These are phyloP conservation scores for Microcera coccophila DNA, from an alignment of 2,329 filamentous ascomycete genomes.

Conservation along the genomic window DNA sequence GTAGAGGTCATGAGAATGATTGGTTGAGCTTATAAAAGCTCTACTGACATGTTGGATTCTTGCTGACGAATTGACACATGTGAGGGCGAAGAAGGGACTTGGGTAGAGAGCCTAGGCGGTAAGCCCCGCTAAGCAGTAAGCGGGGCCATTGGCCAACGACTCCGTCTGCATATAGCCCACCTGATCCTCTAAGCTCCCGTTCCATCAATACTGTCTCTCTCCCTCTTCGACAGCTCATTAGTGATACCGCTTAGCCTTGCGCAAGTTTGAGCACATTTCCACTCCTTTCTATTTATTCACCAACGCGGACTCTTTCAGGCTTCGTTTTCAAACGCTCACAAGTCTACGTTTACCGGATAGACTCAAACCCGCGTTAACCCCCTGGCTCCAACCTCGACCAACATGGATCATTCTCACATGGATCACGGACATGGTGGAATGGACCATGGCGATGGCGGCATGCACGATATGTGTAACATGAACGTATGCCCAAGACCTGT, in stretches of 20 bases:
- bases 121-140: too few species aligned
- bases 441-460: slow-evolving; percentile 58
- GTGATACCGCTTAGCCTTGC: slow-evolving; percentile 21
- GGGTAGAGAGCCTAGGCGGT: too few species aligned
- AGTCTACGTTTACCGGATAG: neutral
- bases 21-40: too few species aligned
- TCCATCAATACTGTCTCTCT: too few species aligned
- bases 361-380: neutral
- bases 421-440: slow-evolving; percentile 44
- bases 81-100: too few species aligned
- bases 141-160: too few species aligned
- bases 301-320: neutral
- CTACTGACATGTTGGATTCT: too few species aligned
- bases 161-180: too few species aligned
- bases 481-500: slow-evolving; percentile 60
- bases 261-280: slow-evolving; percentile 42
- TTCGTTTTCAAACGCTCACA: neutral
- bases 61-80: too few species aligned
- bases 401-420: slow-evolving; percentile 44
- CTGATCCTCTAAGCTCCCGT: too few species aligned
- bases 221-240: neutral
- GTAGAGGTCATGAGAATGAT: too few species aligned
- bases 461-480: slow-evolving; percentile 77
- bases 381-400: neutral
- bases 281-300: slow-evolving; percentile 1